Base-by-base conservation (phyloP, 2,329 filamentous ascomycete species). In the Trichoderma cornu-damae region DNA sequence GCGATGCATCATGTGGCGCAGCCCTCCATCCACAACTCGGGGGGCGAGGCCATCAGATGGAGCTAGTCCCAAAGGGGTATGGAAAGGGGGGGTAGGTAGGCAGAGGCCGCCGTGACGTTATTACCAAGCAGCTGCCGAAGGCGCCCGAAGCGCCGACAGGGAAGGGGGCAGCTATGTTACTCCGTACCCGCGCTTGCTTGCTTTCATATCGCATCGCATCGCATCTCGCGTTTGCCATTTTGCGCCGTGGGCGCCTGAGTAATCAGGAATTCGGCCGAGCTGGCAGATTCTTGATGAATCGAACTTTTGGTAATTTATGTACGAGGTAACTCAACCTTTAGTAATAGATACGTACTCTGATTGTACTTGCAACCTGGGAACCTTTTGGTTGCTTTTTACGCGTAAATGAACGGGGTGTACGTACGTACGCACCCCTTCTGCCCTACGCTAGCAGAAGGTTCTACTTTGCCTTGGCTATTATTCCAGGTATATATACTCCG, bases 41-140 rank as follows among this genome's bases (percentile, higher is more conserved):
- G 37, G 3, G 28, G 37, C 16, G 38, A 38, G 38, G 37, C 38
- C 22, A 5, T 5, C n/a, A 20, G 30, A 54, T 34, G n/a, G 22
- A n/a, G 16, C 30, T 30, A 28, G 3, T 11, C 51, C 51, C 1
- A 12, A 46, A 37, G 2, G 8, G 24, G 51, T 4, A 38, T 26
- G 8, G 9, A 55, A 55, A 46, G 38, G 32, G 40, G 51, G 51
- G 38, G 32, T 30, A 42, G 51, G 32, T 28, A 28, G 22, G 34
- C 30, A 55, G 51, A 46, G 51, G 51, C 32, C 42, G 51, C 51
- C 42, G 40, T 55, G 51, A 55, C 51, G 51, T n/a, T 55, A 55
- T 55, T 55, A 55, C 51, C 51, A 55, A 55, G 51, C 51, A 55
- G 30, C 51, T 43, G 42, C 51, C 51, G 51, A 55, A 55, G 40